Base-by-base conservation (phyloP, 352 stramenopile genomes). In the Globisporangium radiosum region DNA sequence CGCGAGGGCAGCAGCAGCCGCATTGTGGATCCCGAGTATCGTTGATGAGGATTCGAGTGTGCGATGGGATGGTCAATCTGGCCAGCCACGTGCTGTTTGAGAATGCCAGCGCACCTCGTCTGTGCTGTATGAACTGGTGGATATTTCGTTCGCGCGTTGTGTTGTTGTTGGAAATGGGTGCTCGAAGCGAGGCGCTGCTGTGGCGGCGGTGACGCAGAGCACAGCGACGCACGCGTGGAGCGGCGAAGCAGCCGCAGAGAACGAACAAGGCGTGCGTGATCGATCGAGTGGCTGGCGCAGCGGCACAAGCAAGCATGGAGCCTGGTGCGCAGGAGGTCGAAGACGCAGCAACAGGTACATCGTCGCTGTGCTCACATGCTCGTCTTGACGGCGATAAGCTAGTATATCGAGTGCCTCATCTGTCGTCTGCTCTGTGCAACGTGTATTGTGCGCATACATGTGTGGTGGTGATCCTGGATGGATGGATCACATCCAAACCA, bases 211-310 rank as follows among this genome's bases (percentile, higher is more conserved):
- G 25, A 33, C 25, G 25, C 25, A 33, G 25, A 33, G 25, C 25
- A 33, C 25, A 33, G 25, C 40, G 40, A 13, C 11, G 40, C 40
- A 44, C 40, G 7, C 40, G 11, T 14, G 40, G 1, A 44, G 40
- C 40, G 11, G 40, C 40, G 40, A 44, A 44, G 40, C 40, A 44
- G 43, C 7, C 7, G 43, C 5, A 15, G 43, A 47, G 3, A 15
- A 47, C 5, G 64, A 70, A 40, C 60, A 72, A 52, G 7, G 15
- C 8, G 9, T n/a, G 42, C 8, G 15, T 17, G 43, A 6, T 15
- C 43, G 43, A 48, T 50, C 45, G 45, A 50, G 45, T 50, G 45
- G 45, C 45, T 36, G 13, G 45, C 15, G 45, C 6, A 7, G 45
- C 13, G 3, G 43, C 43, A 48, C 13, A 44, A 8, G 40, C 17